Evolutionary conservation across 176 grass and related monocot species (phyloP).

Genomic region (Carex scoparia): DNA sequence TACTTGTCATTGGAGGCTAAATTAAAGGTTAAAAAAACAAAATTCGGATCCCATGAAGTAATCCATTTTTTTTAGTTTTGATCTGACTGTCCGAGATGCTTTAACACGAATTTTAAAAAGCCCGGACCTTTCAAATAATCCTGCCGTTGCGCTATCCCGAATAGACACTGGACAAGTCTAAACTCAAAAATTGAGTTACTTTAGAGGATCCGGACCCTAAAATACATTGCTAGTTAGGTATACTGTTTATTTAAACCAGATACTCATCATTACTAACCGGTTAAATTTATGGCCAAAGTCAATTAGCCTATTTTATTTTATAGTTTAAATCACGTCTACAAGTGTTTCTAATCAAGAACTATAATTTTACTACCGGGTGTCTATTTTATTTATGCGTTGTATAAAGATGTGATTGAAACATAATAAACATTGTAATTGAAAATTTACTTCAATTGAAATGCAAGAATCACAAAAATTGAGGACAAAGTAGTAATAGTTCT

Average conservation of each 20-base stretch:
- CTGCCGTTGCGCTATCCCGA: no score
- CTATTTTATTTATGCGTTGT: neutral
- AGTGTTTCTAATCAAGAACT: no score
- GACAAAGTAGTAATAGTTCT: neutral
- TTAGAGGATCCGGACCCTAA: no score
- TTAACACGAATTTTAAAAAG: no score
- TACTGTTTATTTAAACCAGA: neutral
- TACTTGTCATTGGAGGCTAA: neutral
- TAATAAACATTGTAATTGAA: neutral
- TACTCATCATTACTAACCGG: neutral
- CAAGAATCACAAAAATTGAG: neutral
- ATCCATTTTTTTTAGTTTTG: no score
- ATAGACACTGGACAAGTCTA: no score
- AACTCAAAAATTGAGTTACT: no score
- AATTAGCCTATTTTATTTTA: neutral
- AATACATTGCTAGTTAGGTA: neutral
- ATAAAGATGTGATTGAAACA: neutral
- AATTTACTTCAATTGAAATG: neutral
- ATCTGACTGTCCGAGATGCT: no score
- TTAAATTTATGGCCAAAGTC: neutral
- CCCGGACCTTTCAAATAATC: no score
- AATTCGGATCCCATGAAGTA: no score
- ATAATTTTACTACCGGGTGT: no score
- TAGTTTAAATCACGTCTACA: no score
- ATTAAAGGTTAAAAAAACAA: neutral